Base-by-base conservation (phyloP, 176 grass and related monocot genomes). In the Aegilops sharonensis region DNA sequence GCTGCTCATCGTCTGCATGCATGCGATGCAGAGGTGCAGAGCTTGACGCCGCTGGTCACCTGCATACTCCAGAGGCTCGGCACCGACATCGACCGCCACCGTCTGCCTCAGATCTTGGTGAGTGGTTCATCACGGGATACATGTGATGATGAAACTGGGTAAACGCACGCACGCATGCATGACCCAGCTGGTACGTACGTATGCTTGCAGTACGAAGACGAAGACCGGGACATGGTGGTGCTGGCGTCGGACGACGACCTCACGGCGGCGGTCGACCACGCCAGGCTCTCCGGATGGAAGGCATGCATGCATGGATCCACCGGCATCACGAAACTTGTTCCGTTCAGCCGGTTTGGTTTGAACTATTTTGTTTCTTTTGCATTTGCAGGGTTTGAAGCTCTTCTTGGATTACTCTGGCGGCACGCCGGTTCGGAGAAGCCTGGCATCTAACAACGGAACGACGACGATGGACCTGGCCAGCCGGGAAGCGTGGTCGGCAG, bases 281-380 rank as follows among this genome's bases (percentile, higher is more conserved):
- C 95, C 13, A 91, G 93, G 86, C 83, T 94, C 36, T 91, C 87
- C 45, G 91, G 95, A 59, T 94, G 89, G 92, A 97, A 97, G 95
- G 95, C 84, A 92, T 12, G 81, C 68, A 57, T 1, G 3, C 40
- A 43, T 43, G 40, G 60, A 62, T 54, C 50, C 15, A 54, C 50
- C 50, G 0, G 21, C 60, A 4, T 24, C 21, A 25, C 60, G 0
- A n/a, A 62, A 5, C 60, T 62, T 24, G 9, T 62, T 54, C 15
- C 0, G 5, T 18, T 54, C 15, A 54, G 50, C 15, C 15, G 17
- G 15, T 54, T 54, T 54, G 5, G 15, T 54, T 54, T 54, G 5
- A 54, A 18, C 5, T 54, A 6, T 54, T 54, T 54, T 54, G 50
- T 54, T 54, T 54, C 50, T 54, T 54, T 62, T 62, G 21, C 48